phyloP scores from a whole-genome alignment of 2,329 filamentous ascomycete species.

The Fusarium clavum region DNA sequence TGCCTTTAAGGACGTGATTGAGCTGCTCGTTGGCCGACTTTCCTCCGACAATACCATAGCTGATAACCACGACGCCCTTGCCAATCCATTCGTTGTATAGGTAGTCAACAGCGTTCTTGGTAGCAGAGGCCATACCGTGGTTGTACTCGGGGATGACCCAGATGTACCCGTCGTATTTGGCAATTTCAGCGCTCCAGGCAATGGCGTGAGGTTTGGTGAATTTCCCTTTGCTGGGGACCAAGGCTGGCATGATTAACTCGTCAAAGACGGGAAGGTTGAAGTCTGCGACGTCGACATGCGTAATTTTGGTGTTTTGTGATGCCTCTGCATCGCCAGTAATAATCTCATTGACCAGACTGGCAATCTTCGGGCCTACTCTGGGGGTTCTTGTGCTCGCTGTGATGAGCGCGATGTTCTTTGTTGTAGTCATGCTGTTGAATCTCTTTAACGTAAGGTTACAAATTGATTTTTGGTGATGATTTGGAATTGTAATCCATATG shows the following conservation, averaged over 20 bases:
- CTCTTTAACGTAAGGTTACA: not conserved
- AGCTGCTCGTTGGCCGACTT: not conserved
- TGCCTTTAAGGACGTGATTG: constrained; percentile 1
- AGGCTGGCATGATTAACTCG: constrained; percentile 55
- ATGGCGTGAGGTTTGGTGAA: constrained; percentile 57
- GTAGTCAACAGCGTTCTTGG: constrained; percentile 74
- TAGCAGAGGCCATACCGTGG: constrained; percentile 62
- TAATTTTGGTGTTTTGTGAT: constrained; percentile 2
- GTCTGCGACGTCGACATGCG: constrained; percentile 22
- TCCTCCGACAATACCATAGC: constrained; percentile 33
- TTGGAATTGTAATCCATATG: not conserved
- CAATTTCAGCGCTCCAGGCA: constrained; percentile 59
- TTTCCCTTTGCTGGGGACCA: constrained; percentile 49
- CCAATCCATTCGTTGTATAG: constrained; percentile 64
- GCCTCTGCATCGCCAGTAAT: constrained; percentile 11
- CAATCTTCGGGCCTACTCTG: constrained; percentile 16
- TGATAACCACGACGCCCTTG: constrained; percentile 27
- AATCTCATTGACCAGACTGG: constrained; percentile 11
- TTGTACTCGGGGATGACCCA: constrained; percentile 69
- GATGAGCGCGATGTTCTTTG: constrained; percentile 30
- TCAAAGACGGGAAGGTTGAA: constrained; percentile 58
- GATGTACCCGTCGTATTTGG: constrained; percentile 60
- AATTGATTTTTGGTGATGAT: not conserved
- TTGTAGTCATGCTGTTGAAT: not conserved
- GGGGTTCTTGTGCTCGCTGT: constrained; percentile 22